Conservation (phyloP, 192 early-diverging fungal species). For the Coemansia sp. region DNA sequence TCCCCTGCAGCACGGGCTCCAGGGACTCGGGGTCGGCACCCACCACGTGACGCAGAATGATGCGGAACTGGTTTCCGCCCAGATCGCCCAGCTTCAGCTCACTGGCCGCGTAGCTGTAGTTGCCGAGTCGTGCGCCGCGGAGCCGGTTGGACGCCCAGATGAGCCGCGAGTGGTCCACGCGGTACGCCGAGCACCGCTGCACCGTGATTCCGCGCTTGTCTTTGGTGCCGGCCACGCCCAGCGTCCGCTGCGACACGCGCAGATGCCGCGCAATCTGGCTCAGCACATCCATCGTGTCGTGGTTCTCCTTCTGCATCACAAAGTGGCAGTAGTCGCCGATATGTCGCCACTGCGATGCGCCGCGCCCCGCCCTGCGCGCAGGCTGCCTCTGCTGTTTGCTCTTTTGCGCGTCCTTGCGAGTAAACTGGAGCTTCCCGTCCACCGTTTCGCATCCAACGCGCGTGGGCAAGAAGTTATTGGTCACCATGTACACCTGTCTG, state of each 20-base stretch:
- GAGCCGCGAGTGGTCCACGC: constrained; percentile 49
- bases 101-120: constrained; percentile 68
- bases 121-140: constrained; percentile 60
- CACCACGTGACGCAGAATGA: constrained; percentile 68
- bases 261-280: constrained; percentile 43
- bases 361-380: constrained; percentile 4
- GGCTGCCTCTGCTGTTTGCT: constrained; percentile 4
- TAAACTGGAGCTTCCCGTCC: constrained; percentile 38
- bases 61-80: constrained; percentile 86
- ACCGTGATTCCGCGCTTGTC: constrained; percentile 89
- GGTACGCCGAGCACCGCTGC: constrained; percentile 75
- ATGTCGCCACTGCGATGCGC: constrained; percentile 53
- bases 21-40: constrained; percentile 57
- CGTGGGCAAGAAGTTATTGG: constrained; percentile 50
- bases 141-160: constrained; percentile 19
- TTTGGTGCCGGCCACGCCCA: constrained; percentile 92
- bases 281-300: constrained; percentile 87
- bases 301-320: constrained; percentile 89
- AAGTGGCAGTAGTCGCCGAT: constrained; percentile 82
- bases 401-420: constrained; percentile 10
- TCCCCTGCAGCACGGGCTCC: constrained; percentile 61
- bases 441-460: constrained; percentile 42
- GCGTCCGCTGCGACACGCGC: constrained; percentile 44
- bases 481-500: constrained; percentile 44
- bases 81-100: constrained; percentile 82